Evolutionary conservation across 768 basidiomycete genomes (phyloP).

Genomic region (Tulasnella sp.): DNA sequence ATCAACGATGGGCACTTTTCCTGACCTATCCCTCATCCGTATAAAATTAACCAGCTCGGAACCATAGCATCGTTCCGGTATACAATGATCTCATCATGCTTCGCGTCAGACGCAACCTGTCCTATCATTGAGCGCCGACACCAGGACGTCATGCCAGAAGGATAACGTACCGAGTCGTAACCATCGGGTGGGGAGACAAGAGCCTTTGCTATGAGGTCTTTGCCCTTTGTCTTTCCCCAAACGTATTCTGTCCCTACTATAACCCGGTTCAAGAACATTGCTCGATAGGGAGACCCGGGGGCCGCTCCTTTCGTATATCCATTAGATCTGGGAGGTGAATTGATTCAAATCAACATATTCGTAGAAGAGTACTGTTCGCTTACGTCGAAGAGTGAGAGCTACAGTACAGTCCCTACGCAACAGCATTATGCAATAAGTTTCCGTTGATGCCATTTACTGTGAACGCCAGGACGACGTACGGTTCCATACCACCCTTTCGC

Average conservation of each 20-base stretch:
- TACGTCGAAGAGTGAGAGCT: conserved; percentile 3
- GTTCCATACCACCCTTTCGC: background rate
- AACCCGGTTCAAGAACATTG: conserved; percentile 7
- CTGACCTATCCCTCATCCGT: conserved; percentile 24
- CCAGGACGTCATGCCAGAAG: background rate
- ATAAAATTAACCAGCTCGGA: conserved; percentile 59
- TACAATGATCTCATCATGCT: conserved; percentile 61
- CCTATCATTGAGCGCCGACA: background rate
- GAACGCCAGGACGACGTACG: background rate
- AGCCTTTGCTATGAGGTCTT: background rate
- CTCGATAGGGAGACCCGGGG: background rate
- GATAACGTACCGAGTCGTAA: conserved; percentile 15
- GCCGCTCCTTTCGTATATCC: background rate
- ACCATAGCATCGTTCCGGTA: conserved; percentile 61
- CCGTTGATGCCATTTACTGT: background rate
- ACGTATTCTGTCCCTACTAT: background rate
- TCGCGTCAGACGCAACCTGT: conserved; percentile 35
- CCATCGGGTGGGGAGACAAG: background rate
- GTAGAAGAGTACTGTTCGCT: conserved; percentile 18
- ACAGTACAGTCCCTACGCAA: conserved; percentile 28
- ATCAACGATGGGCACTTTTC: background rate
- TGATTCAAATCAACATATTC: background rate
- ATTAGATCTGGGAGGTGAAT: background rate
- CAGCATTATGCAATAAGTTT: conserved; percentile 20
- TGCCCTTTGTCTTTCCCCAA: background rate